Conservation (phyloP, 176 grass and related monocot species). For the Cenchrus purpureus region DNA sequence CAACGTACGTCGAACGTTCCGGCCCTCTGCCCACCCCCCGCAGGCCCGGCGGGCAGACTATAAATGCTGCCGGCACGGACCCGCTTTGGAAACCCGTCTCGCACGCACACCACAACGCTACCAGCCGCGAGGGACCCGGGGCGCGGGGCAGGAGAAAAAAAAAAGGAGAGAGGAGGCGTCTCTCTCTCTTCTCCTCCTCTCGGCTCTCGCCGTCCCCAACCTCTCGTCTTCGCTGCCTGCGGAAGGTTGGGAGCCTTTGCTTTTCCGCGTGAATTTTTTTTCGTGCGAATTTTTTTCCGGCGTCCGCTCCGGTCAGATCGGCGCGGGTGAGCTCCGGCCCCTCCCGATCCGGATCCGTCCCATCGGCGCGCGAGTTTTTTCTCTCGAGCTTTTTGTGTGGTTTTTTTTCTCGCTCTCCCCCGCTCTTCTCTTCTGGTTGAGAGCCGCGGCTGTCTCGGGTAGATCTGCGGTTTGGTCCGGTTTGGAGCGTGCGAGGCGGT, state of each 20-base stretch:
- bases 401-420: not conserved
- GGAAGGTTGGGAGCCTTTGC: conserved; percentile 21
- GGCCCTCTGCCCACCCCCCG: not conserved
- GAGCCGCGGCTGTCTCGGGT: not conserved
- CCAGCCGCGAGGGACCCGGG: conserved; percentile 20
- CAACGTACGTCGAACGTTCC: conserved; percentile 20
- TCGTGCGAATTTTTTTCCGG: too few relatives aligned
- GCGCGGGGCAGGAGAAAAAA: not conserved
- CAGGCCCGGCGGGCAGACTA: not conserved
- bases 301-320: conserved; percentile 32
- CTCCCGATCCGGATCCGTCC: conserved; percentile 41
- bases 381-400: not conserved
- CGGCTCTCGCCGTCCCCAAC: conserved; percentile 33
- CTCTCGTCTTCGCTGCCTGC: conserved; percentile 30
- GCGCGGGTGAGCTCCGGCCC: conserved; percentile 24
- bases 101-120: conserved; percentile 33
- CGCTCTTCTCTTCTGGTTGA: not conserved
- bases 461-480: conserved; percentile 29
- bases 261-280: not conserved
- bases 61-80: conserved; percentile 31
- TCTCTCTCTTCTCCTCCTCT: not conserved
- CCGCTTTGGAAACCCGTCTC: conserved; percentile 17
- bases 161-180: not conserved
- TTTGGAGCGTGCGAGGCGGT: not conserved
- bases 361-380: not conserved